Percentiles rank a stretch among this genome's conserved stretches.
Conservation (phyloP, 139 green algal genomes). For the Haematococcus lacustris region DNA sequence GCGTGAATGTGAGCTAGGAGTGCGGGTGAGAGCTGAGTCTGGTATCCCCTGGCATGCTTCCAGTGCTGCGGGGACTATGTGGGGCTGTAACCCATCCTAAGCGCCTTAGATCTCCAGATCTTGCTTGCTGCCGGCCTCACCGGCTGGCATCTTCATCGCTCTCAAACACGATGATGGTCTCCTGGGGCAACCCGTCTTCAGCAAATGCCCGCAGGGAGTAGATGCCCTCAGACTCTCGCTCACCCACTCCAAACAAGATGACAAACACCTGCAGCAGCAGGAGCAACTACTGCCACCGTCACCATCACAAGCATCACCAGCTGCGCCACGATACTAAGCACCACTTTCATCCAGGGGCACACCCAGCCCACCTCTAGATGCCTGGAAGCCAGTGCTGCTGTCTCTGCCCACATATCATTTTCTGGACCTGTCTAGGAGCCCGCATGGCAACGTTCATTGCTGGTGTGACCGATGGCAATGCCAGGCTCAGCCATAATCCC, state of each 20-base stretch:
- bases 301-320: too few relatives aligned
- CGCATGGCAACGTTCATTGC: too few relatives aligned
- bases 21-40: too few relatives aligned
- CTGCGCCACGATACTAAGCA: neutral
- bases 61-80: too few relatives aligned
- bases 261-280: constrained; percentile 42
- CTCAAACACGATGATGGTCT: constrained; percentile 84
- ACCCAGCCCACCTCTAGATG: neutral
- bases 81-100: neutral
- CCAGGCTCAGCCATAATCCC: too few relatives aligned
- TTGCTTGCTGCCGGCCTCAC: too few relatives aligned
- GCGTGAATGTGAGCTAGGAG: too few relatives aligned
- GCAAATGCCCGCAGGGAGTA: constrained; percentile 59
- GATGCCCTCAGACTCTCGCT: constrained; percentile 72
- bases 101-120: neutral
- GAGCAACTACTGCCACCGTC: neutral
- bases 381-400: too few relatives aligned
- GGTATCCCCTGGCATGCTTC: too few relatives aligned
- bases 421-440: too few relatives aligned
- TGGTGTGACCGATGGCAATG: too few relatives aligned
- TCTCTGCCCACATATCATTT: neutral
- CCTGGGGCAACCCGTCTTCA: constrained; percentile 52
- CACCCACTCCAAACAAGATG: constrained; percentile 71
- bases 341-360: neutral
- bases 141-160: constrained; percentile 58